Evolutionary conservation across 2,329 filamentous ascomycete genomes (phyloP).

Genomic region (Colletotrichum echinochloae): DNA sequence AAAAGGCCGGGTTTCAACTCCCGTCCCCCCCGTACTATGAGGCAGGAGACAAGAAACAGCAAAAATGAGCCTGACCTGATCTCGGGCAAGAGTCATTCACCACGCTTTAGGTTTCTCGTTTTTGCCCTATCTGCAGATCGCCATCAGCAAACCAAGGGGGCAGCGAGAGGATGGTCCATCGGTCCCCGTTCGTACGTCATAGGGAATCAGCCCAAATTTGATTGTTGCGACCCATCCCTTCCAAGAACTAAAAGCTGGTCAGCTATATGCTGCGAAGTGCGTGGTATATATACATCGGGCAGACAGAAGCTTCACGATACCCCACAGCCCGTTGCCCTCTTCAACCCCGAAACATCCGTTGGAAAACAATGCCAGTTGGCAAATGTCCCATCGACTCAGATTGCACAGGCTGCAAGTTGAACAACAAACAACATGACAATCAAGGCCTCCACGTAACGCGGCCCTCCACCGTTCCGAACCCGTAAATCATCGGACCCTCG

Average conservation of each 20-base stretch:
- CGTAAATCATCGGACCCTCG: not conserved
- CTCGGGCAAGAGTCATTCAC: constrained; percentile 12
- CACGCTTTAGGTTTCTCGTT: not conserved
- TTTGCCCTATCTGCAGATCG: constrained; percentile 32
- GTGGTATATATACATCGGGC: not conserved
- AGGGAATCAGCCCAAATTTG: constrained; percentile 1
- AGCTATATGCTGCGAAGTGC: not conserved
- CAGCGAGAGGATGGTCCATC: not conserved
- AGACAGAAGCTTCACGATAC: not conserved
- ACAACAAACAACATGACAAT: not conserved
- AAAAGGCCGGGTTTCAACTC: too few species aligned
- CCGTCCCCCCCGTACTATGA: not conserved
- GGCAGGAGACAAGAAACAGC: constrained; percentile 1
- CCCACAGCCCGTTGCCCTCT: not conserved
- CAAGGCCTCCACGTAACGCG: not conserved
- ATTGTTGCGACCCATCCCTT: constrained; percentile 3
- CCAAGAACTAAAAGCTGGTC: not conserved
- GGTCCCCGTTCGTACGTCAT: constrained; percentile 24
- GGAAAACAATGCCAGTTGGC: too few species aligned
- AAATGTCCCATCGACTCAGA: not conserved
- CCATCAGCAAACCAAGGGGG: constrained; percentile 26
- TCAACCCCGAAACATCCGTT: not conserved
- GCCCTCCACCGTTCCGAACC: not conserved
- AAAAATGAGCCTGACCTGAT: constrained; percentile 3
- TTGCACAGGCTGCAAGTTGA: not conserved